These are phyloP conservation scores for Pleurotus salmoneostramineus DNA, from an alignment of 768 basidiomycete species.

Conservation along the genomic window DNA sequence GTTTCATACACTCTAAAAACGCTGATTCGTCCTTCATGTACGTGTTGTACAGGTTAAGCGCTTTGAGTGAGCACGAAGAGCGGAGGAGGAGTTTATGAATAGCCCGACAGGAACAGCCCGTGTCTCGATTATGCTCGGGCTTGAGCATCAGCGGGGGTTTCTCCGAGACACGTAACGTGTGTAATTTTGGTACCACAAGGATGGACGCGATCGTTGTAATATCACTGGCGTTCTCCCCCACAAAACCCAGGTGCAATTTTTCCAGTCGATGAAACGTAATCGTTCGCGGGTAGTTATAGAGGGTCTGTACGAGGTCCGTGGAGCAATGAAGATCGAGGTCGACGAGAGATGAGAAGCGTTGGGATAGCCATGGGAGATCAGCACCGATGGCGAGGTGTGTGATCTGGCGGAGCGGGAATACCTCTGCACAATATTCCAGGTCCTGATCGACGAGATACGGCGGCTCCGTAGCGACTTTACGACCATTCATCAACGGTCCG, in stretches of 20 bases:
- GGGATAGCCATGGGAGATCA: background rate
- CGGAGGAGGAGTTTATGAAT: background rate
- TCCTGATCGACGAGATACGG: background rate
- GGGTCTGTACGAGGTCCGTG: background rate
- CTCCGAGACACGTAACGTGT: background rate
- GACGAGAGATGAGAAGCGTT: background rate
- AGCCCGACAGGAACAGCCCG: background rate
- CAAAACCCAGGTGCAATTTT: background rate
- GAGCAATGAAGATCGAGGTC: background rate
- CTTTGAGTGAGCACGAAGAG: background rate
- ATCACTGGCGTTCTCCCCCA: background rate
- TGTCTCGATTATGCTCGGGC: background rate
- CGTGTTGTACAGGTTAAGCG: background rate
- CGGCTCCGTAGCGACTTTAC: background rate
- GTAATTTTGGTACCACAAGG: background rate
- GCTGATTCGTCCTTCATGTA: slow-evolving; percentile 1
- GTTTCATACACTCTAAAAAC: background rate
- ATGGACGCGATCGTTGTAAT: background rate
- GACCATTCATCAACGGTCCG: background rate
- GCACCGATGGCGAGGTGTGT: background rate
- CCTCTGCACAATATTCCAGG: background rate
- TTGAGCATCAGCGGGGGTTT: background rate
- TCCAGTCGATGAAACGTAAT: background rate
- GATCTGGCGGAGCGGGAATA: background rate
- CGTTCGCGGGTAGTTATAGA: background rate